Base-by-base conservation (phyloP, 2,329 filamentous ascomycete genomes). In the Pseudogymnoascus sp. region DNA sequence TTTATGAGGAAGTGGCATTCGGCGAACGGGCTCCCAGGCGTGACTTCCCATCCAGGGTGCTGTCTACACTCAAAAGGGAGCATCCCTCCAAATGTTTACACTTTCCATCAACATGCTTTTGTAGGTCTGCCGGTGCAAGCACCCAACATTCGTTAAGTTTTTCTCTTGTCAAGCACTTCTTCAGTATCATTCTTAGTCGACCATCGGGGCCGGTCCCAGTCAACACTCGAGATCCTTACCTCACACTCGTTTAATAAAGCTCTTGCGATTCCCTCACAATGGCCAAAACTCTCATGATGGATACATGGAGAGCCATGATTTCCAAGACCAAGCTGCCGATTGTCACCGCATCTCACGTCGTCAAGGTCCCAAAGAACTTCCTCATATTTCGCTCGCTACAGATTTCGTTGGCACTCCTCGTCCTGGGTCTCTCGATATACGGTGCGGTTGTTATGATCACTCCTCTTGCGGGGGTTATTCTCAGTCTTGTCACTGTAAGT, bases 141-240 rank as follows among this genome's bases (percentile, higher is more conserved):
- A 53, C n/a, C 46, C 46, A 31, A 53, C 46, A 53, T 19, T 53
- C 46, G 46, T 53, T 53, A 50, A 50, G 46, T 53, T 53, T 44
- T 31, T 31, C n/a, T 31, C 29, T 53, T 53, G 26, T 15, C 46
- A 53, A 31, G 4, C n/a, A 31, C 46, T 53, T 53, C n/a, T 53
- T 17, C 46, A 31, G 26, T 31, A 31, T 53, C 26, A 53, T 53
- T 31, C 46, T 53, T 31, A 19, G n/a, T 31, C 26, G n/a, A 11
- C 21, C 10, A 26, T 10, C 21, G 7, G 13, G 13, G 6, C 42
- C 6, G 13, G 13, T 46, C 7, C 42, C 13, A 23, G 42, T 2
- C 21, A 26, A 46, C 13, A 21, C 11, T 46, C 5, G 21, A 6
- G 7, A 46, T 26, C 7, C 46, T 7, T 31, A 19, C 10, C 15